Percentiles rank a stretch among this genome's conserved stretches.
Evolutionary conservation across 768 basidiomycete genomes (phyloP).

Genomic region (Boletus edulis): DNA sequence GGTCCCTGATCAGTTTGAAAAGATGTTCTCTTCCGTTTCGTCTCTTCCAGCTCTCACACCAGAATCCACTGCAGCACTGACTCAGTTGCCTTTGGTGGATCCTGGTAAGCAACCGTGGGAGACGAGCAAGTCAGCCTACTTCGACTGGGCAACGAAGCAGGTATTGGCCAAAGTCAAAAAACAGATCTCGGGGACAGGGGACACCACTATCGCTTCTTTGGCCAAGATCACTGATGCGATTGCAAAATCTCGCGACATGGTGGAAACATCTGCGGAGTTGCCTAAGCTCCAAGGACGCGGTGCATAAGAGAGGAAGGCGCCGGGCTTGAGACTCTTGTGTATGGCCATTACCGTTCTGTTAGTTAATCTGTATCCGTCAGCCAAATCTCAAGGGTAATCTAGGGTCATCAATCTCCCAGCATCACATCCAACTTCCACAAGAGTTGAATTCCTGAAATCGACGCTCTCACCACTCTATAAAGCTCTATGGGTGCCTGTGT

Average conservation of each 20-base stretch:
- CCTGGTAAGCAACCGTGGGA: conserved; percentile 80
- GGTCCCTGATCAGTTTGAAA: conserved; percentile 40
- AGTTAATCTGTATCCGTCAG: neutral
- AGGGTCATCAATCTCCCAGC: too few species aligned
- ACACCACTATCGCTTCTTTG: conserved; percentile 23
- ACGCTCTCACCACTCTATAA: too few species aligned
- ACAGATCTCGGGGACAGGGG: conserved; percentile 13
- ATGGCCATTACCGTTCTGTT: neutral
- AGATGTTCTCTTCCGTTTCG: conserved; percentile 47
- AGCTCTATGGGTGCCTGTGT: too few species aligned
- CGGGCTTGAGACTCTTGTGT: neutral
- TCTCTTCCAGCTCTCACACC: conserved; percentile 47
- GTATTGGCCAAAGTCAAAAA: conserved; percentile 38
- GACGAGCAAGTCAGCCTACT: conserved; percentile 67
- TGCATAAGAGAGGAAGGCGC: neutral
- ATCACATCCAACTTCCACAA: too few species aligned
- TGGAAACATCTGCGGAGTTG: conserved; percentile 7
- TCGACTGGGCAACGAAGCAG: conserved; percentile 71
- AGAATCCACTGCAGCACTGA: conserved; percentile 36
- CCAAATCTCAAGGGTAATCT: too few species aligned
- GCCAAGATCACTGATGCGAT: conserved; percentile 17
- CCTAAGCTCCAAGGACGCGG: neutral
- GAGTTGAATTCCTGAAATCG: too few species aligned
- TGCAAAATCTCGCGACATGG: conserved; percentile 18
- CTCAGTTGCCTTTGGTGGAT: conserved; percentile 36